phyloP scores from a whole-genome alignment of 1,139 yeast species.

The Suhomyces maxii region DNA sequence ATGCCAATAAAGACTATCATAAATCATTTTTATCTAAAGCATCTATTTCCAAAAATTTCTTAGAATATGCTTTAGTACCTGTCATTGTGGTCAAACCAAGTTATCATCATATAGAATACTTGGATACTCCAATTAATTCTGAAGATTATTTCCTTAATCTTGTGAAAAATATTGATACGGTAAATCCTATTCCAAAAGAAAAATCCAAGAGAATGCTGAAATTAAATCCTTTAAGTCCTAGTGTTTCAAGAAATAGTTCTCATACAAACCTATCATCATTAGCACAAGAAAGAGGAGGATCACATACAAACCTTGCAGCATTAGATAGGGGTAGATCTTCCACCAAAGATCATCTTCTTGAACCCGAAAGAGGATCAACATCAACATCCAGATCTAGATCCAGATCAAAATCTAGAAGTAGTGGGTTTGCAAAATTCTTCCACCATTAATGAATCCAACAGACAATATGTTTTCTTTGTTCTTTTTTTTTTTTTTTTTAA shows the following conservation, averaged over 20 bases:
- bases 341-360: slow-evolving; percentile 3
- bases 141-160: slow-evolving; percentile 34
- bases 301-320: slow-evolving; percentile 2
- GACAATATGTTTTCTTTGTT: too few relatives aligned
- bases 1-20: slow-evolving; percentile 22
- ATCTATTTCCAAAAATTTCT: slow-evolving; percentile 59
- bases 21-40: slow-evolving; percentile 48
- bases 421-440: slow-evolving; percentile 23
- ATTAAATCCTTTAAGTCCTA: slow-evolving; percentile 9
- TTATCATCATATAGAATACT: slow-evolving; percentile 37
- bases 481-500: too few relatives aligned
- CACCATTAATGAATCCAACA: slow-evolving; percentile 10
- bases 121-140: slow-evolving; percentile 26
- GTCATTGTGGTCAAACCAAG: slow-evolving; percentile 66
- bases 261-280: slow-evolving; percentile 17
- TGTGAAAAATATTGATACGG: slow-evolving; percentile 24
- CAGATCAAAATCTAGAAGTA: slow-evolving; percentile 18
- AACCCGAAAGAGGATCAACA: slow-evolving; percentile 14
- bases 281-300: slow-evolving; percentile 14
- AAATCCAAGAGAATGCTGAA: slow-evolving; percentile 9
- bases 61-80: slow-evolving; percentile 68
- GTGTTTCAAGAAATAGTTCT: slow-evolving; percentile 16
- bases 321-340: slow-evolving; percentile 1
- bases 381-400: slow-evolving; percentile 19
- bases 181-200: neutral